Conservation (phyloP, 805 yeast species). For the Barnettozyma wickerhamii region DNA sequence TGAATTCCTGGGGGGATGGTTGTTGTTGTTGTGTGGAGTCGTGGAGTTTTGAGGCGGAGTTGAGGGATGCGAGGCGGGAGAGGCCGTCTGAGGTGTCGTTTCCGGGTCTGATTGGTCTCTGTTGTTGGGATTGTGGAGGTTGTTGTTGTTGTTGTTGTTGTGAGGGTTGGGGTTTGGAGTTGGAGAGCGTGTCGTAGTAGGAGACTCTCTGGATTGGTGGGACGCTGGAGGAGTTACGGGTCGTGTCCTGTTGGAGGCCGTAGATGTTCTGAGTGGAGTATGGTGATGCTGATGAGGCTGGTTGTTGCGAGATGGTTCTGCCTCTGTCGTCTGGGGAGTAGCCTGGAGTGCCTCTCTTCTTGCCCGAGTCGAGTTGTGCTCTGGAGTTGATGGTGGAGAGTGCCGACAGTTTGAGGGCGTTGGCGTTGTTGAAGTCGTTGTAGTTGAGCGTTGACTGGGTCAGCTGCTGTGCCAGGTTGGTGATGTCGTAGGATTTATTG, state of each 20-base stretch:
- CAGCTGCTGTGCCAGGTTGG: constrained; percentile 26
- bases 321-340: constrained; percentile 15
- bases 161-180: constrained; percentile 1
- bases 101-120: too few species aligned
- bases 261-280: constrained; percentile 1
- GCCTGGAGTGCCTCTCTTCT: constrained; percentile 16
- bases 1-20: constrained; percentile 8
- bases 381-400: constrained; percentile 59
- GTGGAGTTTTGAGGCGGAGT: constrained; percentile 18
- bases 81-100: constrained; percentile 15
- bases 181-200: constrained; percentile 18
- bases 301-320: constrained; percentile 7
- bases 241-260: constrained; percentile 3
- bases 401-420: constrained; percentile 61
- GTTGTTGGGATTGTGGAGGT: too few species aligned
- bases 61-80: constrained; percentile 19
- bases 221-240: constrained; percentile 18
- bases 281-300: not conserved
- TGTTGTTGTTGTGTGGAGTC: constrained; percentile 1
- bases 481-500: constrained; percentile 22
- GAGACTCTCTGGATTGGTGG: constrained; percentile 25
- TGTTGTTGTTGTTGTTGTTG: constrained; percentile 4
- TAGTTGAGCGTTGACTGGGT: constrained; percentile 17
- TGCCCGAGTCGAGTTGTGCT: constrained; percentile 37
- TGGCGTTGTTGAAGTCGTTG: constrained; percentile 23